Percentiles rank a stretch among this genome's conserved stretches.
These are phyloP conservation scores for Celoporthe dispersa DNA, from an alignment of 2,329 filamentous ascomycete species.

Conservation along the genomic window DNA sequence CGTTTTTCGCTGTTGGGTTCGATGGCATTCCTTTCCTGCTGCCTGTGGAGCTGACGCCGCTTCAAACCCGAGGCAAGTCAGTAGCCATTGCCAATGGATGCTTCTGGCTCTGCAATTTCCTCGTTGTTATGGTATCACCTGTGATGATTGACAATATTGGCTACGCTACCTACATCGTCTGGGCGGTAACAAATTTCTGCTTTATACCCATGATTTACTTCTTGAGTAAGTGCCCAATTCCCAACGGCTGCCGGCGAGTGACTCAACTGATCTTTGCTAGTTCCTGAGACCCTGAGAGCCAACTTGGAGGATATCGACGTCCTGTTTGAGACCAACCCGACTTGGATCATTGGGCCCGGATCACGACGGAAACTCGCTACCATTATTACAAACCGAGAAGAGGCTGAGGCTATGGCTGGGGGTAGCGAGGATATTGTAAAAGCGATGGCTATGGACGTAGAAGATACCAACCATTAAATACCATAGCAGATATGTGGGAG, in stretches of 20 bases:
- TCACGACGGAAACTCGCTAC: constrained; percentile 6
- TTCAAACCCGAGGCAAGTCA: constrained; percentile 6
- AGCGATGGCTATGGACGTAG: background rate
- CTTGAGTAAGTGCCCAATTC: constrained; percentile 23
- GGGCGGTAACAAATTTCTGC: constrained; percentile 18
- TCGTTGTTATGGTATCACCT: constrained; percentile 32
- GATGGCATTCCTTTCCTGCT: constrained; percentile 37
- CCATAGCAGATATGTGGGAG: too few relatives aligned
- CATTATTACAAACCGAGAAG: constrained; percentile 9
- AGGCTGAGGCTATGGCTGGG: background rate
- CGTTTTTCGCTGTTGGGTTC: constrained; percentile 38
- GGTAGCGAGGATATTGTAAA: background rate
- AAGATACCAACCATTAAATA: background rate
- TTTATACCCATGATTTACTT: constrained; percentile 37
- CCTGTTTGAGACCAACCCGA: constrained; percentile 13
- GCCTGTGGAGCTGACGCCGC: constrained; percentile 1
- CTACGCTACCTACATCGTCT: constrained; percentile 27
- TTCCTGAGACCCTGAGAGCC: constrained; percentile 6
- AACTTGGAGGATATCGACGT: constrained; percentile 15
- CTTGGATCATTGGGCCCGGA: constrained; percentile 5
- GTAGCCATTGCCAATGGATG: constrained; percentile 8
- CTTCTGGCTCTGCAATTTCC: constrained; percentile 31
- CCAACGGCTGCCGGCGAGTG: background rate
- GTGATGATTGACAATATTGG: constrained; percentile 30
- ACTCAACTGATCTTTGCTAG: background rate